These are phyloP conservation scores for Papiliotrema fonsecae DNA, from an alignment of 1,284 basidiomycete genomes.

Conservation along the genomic window DNA sequence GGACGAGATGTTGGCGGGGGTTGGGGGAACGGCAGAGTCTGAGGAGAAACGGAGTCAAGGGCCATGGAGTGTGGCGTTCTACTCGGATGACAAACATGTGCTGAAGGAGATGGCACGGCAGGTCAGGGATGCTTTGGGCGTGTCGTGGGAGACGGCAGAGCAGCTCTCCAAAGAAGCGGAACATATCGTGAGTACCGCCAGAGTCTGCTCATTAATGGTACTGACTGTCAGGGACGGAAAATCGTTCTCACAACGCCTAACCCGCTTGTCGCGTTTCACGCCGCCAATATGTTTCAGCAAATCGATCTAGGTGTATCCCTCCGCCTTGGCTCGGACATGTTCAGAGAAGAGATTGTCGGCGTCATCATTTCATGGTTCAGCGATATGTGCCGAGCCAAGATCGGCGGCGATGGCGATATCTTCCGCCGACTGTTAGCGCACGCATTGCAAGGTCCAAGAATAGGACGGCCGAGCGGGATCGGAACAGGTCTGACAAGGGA, in stretches of 20 bases:
- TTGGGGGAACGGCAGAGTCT: constrained; percentile 25
- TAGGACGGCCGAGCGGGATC: constrained; percentile 4
- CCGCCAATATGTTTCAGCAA: constrained; percentile 72
- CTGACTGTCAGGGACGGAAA: constrained; percentile 62
- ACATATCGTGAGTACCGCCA: constrained; percentile 42
- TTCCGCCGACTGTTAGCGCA: constrained; percentile 67
- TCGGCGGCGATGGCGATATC: constrained; percentile 57
- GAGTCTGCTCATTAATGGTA: constrained; percentile 10
- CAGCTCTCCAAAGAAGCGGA: constrained; percentile 65
- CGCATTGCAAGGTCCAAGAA: constrained; percentile 56
- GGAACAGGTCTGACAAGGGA: constrained; percentile 23
- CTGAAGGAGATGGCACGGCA: constrained; percentile 83
- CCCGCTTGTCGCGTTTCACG: constrained; percentile 65
- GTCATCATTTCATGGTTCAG: constrained; percentile 80
- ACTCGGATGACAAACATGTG: constrained; percentile 98
- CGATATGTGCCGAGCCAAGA: constrained; percentile 64
- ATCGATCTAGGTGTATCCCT: constrained; percentile 92
- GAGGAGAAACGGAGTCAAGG: constrained; percentile 53
- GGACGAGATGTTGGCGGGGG: constrained; percentile 49
- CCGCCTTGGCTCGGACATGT: constrained; percentile 79
- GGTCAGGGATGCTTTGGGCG: constrained; percentile 62
- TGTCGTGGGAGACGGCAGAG: constrained; percentile 44
- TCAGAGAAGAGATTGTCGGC: constrained; percentile 78
- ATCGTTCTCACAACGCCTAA: constrained; percentile 74
- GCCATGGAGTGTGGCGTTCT: constrained; percentile 78